phyloP scores from a whole-genome alignment of 768 basidiomycete species.

The Baorangia bicolor region DNA sequence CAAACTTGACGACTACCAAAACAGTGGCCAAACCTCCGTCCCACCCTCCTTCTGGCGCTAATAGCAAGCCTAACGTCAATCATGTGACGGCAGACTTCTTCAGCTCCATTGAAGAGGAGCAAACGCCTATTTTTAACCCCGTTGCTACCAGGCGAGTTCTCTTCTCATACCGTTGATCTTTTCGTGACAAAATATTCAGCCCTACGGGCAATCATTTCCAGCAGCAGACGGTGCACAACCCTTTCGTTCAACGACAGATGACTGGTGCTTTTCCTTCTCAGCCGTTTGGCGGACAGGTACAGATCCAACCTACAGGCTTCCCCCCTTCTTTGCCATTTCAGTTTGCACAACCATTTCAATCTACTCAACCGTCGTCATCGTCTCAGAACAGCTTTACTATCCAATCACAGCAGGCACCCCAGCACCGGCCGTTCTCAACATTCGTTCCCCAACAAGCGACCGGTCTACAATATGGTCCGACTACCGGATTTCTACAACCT shows the following conservation, averaged over 20 bases:
- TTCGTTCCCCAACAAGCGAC: constrained; percentile 59
- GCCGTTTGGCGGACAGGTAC: constrained; percentile 43
- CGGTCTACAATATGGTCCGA: constrained; percentile 40
- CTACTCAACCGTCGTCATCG: constrained; percentile 7
- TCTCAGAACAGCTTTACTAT: constrained; percentile 29
- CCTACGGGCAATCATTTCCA: constrained; percentile 51
- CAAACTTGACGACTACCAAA: constrained; percentile 19
- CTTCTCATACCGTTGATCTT: not conserved
- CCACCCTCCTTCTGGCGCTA: constrained; percentile 20
- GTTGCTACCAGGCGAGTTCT: constrained; percentile 48
- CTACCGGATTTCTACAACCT: constrained; percentile 49
- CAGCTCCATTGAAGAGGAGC: constrained; percentile 78
- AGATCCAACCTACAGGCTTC: constrained; percentile 60
- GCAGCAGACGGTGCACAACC: constrained; percentile 66
- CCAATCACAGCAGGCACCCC: constrained; percentile 37
- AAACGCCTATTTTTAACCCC: constrained; percentile 69
- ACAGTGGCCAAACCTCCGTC: constrained; percentile 26
- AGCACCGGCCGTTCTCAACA: constrained; percentile 53
- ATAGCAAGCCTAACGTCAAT: constrained; percentile 36
- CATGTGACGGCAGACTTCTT: constrained; percentile 83
- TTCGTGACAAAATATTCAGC: constrained; percentile 34
- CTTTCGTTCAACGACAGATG: constrained; percentile 67
- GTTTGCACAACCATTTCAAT: constrained; percentile 26
- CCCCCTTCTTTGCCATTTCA: constrained; percentile 43
- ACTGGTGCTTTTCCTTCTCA: constrained; percentile 44